Base-by-base conservation (phyloP, 2,329 filamentous ascomycete genomes). In the Cladosporium sp. region DNA sequence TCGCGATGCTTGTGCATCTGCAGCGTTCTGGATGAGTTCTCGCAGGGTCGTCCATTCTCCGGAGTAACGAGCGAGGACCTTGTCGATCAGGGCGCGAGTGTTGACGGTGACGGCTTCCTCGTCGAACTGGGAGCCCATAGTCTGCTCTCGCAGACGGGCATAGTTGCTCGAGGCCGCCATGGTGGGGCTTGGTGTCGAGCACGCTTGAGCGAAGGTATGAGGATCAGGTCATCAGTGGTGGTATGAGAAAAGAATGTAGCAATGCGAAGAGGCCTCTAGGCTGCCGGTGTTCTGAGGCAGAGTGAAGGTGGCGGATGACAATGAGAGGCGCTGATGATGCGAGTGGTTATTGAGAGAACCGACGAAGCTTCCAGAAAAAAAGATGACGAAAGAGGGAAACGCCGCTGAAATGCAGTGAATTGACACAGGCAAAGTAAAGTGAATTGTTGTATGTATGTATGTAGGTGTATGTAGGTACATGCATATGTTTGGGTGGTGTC, bases 91-190 rank as follows among this genome's bases (percentile, higher is more conserved):
- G 38, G 93, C 93, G 64, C 95, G 81, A 43, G 93, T 99, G 66
- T 99, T 96, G 64, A 99, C 93, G 1, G 93, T 99, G 51, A 99
- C 93, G 37, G 93, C 93, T 70, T 97, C 93, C 69, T 97, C 93
- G 61, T 95, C 89, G 54, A 90, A 87, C 58, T 88, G 88, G 51
- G 89, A 86, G 51, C 80, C 83, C 74, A 99, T 81, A 20, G 93
- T 93, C 62, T 89, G 87, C 60, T 92, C 90, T 64, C 89, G 87
- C 58, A 99, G 77, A 43, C 63, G 59, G 22, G 61, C 58, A 52
- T 65, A 63, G 50, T 57, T 58, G 43, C 58, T 54, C 11, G 63
- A 59, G 44, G 57, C 56, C 27, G 56, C 58, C 58, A 62, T 59
- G 20, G 15, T 56, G 37, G 20, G 44, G 43, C 9, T 43, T 13